These are phyloP conservation scores for Allomyces macrogynus DNA, from an alignment of 192 early-diverging fungal species.

Conservation along the genomic window DNA sequence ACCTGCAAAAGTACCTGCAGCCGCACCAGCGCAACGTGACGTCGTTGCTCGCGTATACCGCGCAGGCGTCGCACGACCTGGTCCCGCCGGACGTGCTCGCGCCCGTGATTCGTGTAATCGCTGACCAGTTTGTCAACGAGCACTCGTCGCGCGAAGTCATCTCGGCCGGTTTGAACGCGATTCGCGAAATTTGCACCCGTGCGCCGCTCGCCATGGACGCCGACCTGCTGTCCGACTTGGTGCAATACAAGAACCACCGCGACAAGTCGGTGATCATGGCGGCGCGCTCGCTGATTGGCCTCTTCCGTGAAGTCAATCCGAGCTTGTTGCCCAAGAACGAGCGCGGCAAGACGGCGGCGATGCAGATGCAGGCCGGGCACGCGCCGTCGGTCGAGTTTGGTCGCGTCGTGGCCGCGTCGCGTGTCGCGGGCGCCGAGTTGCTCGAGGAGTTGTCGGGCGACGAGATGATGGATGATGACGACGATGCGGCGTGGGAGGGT, in stretches of 20 bases:
- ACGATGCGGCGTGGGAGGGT: conserved; percentile 15
- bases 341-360: conserved; percentile 66
- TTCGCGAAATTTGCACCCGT: conserved; percentile 69
- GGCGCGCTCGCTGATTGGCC: conserved; percentile 62
- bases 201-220: conserved; percentile 79
- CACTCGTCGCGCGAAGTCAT: conserved; percentile 84
- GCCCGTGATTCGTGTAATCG: conserved; percentile 70
- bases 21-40: conserved; percentile 91
- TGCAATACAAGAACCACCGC: conserved; percentile 75
- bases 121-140: conserved; percentile 91
- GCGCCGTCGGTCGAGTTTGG: conserved; percentile 43
- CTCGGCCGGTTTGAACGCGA: conserved; percentile 69
- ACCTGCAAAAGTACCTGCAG: conserved; percentile 81
- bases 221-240: conserved; percentile 66
- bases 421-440: conserved; percentile 65
- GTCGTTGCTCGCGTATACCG: conserved; percentile 66
- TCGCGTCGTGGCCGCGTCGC: conserved; percentile 36
- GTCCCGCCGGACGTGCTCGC: conserved; percentile 83
- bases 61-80: conserved; percentile 80
- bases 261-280: conserved; percentile 93
- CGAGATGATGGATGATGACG: conserved; percentile 8
- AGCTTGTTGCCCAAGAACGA: conserved; percentile 82
- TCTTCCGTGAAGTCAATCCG: conserved; percentile 94
- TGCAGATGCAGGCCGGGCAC: conserved; percentile 43
- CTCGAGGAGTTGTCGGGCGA: conserved; percentile 25